Conservation (phyloP, 768 basidiomycete genomes). For the Artomyces pyxidatus region DNA sequence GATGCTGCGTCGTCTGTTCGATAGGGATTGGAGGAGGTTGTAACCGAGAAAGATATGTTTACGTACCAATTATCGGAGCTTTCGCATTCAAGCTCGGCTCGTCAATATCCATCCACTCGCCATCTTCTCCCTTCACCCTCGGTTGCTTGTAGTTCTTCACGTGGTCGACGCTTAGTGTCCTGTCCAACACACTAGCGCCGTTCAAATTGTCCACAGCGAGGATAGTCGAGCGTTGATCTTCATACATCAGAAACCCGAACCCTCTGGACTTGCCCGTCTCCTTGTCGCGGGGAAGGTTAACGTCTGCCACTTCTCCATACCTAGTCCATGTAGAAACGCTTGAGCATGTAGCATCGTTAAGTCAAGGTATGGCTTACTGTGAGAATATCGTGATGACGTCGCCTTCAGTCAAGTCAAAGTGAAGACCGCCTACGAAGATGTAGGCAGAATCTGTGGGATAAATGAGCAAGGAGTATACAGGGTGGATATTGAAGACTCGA, state of each 20-base stretch:
- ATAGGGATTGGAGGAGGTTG: too few species aligned
- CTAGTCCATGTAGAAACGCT: conserved; percentile 31
- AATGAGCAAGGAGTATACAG: conserved; percentile 7
- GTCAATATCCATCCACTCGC: conserved; percentile 81
- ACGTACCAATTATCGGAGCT: conserved; percentile 57
- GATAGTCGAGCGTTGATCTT: conserved; percentile 93
- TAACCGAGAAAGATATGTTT: too few species aligned
- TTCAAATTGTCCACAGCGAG: conserved; percentile 98
- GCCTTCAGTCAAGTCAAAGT: conserved; percentile 88
- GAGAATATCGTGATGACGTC: conserved; percentile 97
- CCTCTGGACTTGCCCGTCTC: conserved; percentile 85
- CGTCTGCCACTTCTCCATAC: conserved; percentile 94
- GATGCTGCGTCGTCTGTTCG: conserved; percentile 48
- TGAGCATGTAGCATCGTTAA: background rate
- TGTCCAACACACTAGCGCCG: conserved; percentile 80
- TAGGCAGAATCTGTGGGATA: conserved; percentile 76
- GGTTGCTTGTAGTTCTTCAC: conserved; percentile 90
- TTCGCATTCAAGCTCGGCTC: conserved; percentile 83
- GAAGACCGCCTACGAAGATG: conserved; percentile 85
- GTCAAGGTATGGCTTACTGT: conserved; percentile 53
- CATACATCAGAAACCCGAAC: conserved; percentile 98
- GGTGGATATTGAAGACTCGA: too few species aligned
- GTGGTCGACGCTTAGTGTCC: conserved; percentile 87
- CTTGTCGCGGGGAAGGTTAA: conserved; percentile 93
- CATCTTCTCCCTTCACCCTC: conserved; percentile 67